Evolutionary conservation across 1,284 basidiomycete genomes (phyloP), one percentile per base, ranked within the genome.

Genomic region (Farysia itapuensis): DNA sequence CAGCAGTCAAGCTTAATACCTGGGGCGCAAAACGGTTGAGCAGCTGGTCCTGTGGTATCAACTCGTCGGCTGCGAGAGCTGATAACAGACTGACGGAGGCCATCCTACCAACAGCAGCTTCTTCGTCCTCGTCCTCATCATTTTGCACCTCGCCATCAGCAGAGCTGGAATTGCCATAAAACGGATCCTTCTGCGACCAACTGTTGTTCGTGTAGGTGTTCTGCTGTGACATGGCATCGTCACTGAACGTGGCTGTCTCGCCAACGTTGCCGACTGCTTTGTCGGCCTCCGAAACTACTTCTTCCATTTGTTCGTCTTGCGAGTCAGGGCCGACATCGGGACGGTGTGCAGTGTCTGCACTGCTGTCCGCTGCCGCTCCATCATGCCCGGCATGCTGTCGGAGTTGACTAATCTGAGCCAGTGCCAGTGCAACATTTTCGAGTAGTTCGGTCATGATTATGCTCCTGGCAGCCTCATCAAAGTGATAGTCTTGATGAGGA

Each of bases 71-170:
- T 4, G 79, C 43, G 23, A 91, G 85, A 6, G 89, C 87, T 25
- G 89, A 90, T 78, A 96, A 89, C 45, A 97, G 79, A 72, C 89
- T 92, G 86, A 96, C 90, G 52, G 90, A 91, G 5, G 90, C 89
- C 42, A 94, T 81, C 47, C 91, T 83, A 3, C 92, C 93, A 14
- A 93, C 83, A 2, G 88, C 85, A 12, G 88, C 89, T 73, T 94
- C 90, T 37, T 82, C 79, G 19, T 76, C 71, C 18, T 63, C 43
- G 28, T 76, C 71, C 15, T 60, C 40, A 25, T 36, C 48, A 33
- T 32, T 43, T 36, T 46, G 50, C 35, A 42, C 53, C 8, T 63
- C 58, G 6, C 32, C 43, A 19, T 43, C 46, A 16, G 48, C 50
- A n/a, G 48, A 37, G 53, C 58, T 63, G 33, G 48, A 43, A 21